Conservation (phyloP, 2,329 filamentous ascomycete genomes). For the Paraconiothyrium brasiliense region DNA sequence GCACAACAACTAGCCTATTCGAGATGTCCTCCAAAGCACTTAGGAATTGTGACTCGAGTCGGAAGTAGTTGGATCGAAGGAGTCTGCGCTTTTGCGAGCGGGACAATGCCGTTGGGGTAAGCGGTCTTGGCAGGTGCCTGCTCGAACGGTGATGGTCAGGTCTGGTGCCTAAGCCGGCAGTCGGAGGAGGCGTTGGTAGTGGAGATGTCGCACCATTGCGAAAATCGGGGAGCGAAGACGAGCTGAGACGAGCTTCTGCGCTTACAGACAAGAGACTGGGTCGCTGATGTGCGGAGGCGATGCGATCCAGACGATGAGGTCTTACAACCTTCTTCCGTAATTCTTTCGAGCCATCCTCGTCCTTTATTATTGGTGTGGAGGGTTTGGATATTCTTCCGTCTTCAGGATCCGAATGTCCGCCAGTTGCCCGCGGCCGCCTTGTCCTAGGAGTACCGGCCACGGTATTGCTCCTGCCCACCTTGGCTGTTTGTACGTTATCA, state of each 20-base stretch:
- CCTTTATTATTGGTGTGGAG: slow-evolving; percentile 43
- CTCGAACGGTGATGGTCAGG: slow-evolving; percentile 48
- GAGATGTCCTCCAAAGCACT: slow-evolving; percentile 85
- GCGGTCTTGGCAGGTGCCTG: slow-evolving; percentile 62
- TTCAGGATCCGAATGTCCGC: slow-evolving; percentile 50
- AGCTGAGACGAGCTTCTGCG: slow-evolving; percentile 71
- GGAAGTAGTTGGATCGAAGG: slow-evolving; percentile 82
- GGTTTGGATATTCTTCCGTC: slow-evolving; percentile 49
- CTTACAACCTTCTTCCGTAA: slow-evolving; percentile 39
- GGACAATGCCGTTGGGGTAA: slow-evolving; percentile 70
- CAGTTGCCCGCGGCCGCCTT: slow-evolving; percentile 53
- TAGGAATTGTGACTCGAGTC: slow-evolving; percentile 81
- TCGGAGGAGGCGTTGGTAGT: slow-evolving; percentile 50
- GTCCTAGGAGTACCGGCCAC: slow-evolving; percentile 60
- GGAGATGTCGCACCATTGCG: slow-evolving; percentile 60
- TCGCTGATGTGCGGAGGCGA: slow-evolving; percentile 46
- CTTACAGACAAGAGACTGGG: slow-evolving; percentile 63
- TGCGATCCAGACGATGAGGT: slow-evolving; percentile 30
- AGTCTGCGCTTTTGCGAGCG: slow-evolving; percentile 74
- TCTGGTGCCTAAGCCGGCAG: slow-evolving; percentile 51
- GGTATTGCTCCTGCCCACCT: slow-evolving; percentile 74
- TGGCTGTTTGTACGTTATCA: slow-evolving; percentile 65
- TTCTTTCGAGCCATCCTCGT: slow-evolving; percentile 40
- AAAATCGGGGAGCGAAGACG: slow-evolving; percentile 72
- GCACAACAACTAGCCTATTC: slow-evolving; percentile 82